Evolutionary conservation across 768 basidiomycete genomes (phyloP), one percentile per base, ranked within the genome.

Genomic region (Lactarius hatsudake): DNA sequence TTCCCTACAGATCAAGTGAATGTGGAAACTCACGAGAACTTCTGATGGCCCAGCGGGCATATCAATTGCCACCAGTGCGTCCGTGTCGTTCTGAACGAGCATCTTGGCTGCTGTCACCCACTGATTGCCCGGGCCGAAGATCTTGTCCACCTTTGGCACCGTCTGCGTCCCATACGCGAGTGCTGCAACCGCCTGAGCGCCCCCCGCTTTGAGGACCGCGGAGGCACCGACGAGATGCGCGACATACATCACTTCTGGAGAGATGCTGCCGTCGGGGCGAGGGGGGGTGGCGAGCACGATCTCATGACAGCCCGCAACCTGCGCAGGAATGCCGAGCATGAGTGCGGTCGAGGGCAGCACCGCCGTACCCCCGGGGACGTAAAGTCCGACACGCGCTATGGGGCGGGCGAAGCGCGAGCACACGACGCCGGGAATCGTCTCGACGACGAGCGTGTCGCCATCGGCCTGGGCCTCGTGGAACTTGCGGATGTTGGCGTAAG

Each of bases 41-140:
- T 99, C 97, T 4, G 93, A 95, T 34, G 97, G 97, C 8, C 97
- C 97, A 40, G 97, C 97, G 59, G 97, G 97, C 94, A 99, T 98
- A 77, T 99, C 97, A 73, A 98, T 99, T 18, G 93, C 91, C 8
- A 98, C 95, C 69, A 96, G 78, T 10, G 97, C 96, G 73, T 96
- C 92, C 15, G 96, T 96, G 75, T 99, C 97, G 77, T 98, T 99
- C 76, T 98, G 96, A 30, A 99, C 96, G 62, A 96, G 79, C 97
- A 99, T 98, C 81, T 99, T 99, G 61, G 96, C 97, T 1, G 97
- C 97, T 2, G 96, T 99, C 28, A 99, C 97, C 94, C 96, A 99
- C 76, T 98, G 97, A 76, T 99, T 99, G 30, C 97, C 97, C 7
- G 97, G 97, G 10, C 97, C 97, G 74, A 98, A 96, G 72, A 99